Evolutionary conservation across 805 yeast species (phyloP).

Genomic region (Candida methanosorbosa): DNA sequence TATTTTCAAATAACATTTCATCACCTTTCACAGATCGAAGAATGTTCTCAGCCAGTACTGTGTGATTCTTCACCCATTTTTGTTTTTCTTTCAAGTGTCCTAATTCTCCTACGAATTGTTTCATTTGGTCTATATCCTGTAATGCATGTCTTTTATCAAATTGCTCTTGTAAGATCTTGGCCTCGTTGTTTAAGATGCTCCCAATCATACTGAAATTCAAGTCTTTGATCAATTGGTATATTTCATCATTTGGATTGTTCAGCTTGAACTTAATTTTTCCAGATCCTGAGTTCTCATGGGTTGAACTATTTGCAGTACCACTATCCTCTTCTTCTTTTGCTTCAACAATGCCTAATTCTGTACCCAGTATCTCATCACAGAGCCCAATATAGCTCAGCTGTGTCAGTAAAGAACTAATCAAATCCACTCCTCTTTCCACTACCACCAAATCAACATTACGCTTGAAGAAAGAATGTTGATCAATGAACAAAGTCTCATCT

Average conservation of each 20-base stretch:
- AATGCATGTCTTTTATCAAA: conserved; percentile 54
- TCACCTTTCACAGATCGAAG: conserved; percentile 35
- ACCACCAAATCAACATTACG: conserved; percentile 63
- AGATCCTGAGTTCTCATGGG: too few relatives aligned
- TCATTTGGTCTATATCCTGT: conserved; percentile 55
- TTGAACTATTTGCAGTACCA: not conserved
- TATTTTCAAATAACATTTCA: conserved; percentile 8
- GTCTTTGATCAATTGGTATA: conserved; percentile 45
- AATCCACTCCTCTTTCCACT: conserved; percentile 72
- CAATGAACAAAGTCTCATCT: conserved; percentile 25
- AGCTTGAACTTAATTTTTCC: conserved; percentile 10
- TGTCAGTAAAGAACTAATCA: conserved; percentile 57
- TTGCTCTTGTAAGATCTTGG: conserved; percentile 60
- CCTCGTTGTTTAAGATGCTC: conserved; percentile 55
- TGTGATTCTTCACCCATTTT: conserved; percentile 61
- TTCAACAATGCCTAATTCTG: conserved; percentile 22
- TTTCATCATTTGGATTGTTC: conserved; percentile 32
- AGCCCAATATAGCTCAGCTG: conserved; percentile 82
- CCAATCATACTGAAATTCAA: conserved; percentile 80
- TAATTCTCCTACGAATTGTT: conserved; percentile 61
- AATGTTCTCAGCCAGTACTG: conserved; percentile 61
- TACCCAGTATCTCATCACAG: conserved; percentile 59
- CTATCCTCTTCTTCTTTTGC: conserved; percentile 1
- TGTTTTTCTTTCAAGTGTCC: conserved; percentile 61
- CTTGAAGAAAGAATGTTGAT: conserved; percentile 24